Evolutionary conservation across 345 rosid species (phyloP), one percentile per base, ranked within the genome.

Genomic region (Rhodomyrtus tomentosa): DNA sequence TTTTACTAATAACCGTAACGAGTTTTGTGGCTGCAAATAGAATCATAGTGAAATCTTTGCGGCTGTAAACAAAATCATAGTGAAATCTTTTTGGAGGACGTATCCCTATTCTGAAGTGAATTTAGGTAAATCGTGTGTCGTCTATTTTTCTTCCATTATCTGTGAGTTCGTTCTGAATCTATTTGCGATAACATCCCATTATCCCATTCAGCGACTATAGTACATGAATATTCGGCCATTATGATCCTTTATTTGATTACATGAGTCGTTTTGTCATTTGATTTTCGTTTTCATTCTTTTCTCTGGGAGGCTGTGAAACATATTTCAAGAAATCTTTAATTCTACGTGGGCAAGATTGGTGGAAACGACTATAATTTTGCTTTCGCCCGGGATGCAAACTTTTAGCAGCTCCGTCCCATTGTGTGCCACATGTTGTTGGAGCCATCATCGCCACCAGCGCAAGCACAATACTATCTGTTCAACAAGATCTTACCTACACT

Each of bases 321-420:
- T 91, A 91, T 86, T 89, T 93, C 79, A 92, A 83, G 83, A 94
- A 90, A 85, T 91, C 98, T 11, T 86, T 95, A 27, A 92, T 95
- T 86, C 36, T 92, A 73, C n/a, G 92, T 95, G 25, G 96, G 96
- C 27, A 96, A 94, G 86, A 93, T 95, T 1, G 98, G 96, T 48
- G 98, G 96, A 49, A 94, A 93, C 81, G 98, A 95, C 84, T 95
- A 92, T 86, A 95, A 91, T 82, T 92, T 90, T 73, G 85, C 91
- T 7, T 89, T 86, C 82, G 87, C 93, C 82, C 56, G 73, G 6
- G 93, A 92, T 42, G 92, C 88, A 87, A 87, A 83, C 85, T 82
- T 87, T 72, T 80, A 87, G 80, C 87, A 87, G 54, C 86, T 91
- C 0, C 85, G 79, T 55, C 88, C 91, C 82, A 72, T 62, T 15